Evolutionary conservation across 2,329 filamentous ascomycete species (phyloP).

Genomic region (Colletotrichum sp.): DNA sequence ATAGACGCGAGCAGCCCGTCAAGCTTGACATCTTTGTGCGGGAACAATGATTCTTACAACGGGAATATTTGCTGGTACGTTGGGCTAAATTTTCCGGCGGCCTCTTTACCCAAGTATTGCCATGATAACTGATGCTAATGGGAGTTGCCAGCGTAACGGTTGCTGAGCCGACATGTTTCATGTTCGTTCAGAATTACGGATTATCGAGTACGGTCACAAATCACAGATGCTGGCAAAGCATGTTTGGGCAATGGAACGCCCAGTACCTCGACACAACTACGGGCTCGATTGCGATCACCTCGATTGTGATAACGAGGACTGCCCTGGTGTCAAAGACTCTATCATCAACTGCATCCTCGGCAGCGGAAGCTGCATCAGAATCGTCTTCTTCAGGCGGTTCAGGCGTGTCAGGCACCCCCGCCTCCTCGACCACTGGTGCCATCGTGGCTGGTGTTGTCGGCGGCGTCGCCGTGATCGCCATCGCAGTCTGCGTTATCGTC

Average conservation of each 20-base stretch:
- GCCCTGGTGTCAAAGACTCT: not conserved
- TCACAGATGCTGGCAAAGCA: not conserved
- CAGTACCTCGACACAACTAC: not conserved
- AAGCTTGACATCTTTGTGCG: not conserved
- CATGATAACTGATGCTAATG: not conserved
- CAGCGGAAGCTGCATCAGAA: not conserved
- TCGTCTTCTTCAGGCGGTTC: not conserved
- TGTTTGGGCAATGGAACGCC: not conserved
- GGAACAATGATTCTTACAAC: not conserved
- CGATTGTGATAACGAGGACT: not conserved
- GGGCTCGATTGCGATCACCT: not conserved
- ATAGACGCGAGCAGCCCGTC: not conserved
- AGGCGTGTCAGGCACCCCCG: not conserved
- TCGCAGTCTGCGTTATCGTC: not conserved
- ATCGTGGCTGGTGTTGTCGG: not conserved
- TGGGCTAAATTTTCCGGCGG: not conserved
- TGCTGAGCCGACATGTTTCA: not conserved
- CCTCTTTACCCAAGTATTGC: not conserved
- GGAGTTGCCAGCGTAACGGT: not conserved
- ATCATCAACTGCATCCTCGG: not conserved
- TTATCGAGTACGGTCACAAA: not conserved
- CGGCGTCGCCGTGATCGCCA: not conserved
- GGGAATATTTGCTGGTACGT: not conserved
- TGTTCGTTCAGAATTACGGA: not conserved
- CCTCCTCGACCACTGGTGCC: not conserved